These are phyloP conservation scores for Chionographis japonica DNA, from an alignment of 106 monocot genomes.

Conservation along the genomic window DNA sequence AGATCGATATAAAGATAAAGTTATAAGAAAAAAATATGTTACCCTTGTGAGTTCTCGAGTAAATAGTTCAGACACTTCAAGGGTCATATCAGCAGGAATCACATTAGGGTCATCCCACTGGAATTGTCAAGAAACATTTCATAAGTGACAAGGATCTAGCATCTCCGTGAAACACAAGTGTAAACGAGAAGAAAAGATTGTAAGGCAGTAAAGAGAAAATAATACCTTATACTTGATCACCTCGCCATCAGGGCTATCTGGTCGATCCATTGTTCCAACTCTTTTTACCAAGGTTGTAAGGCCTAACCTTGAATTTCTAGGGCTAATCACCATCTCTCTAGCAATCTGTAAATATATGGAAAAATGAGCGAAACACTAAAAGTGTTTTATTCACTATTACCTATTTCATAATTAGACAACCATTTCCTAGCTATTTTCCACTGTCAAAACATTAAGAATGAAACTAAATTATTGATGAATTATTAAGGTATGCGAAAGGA, in stretches of 20 bases:
- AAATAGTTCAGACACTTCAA: conserved; percentile 79
- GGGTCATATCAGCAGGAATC: conserved; percentile 70
- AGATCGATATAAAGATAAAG: neutral
- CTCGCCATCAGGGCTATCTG: conserved; percentile 67
- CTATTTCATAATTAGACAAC: too few relatives aligned
- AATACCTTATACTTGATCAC: conserved; percentile 72
- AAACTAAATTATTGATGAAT: too few relatives aligned
- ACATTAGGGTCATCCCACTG: conserved; percentile 83
- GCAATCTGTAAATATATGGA: conserved; percentile 47
- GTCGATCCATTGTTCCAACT: conserved; percentile 55
- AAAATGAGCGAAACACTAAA: neutral
- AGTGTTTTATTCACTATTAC: too few relatives aligned
- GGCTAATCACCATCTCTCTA: conserved; percentile 93
- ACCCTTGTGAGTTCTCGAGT: conserved; percentile 82
- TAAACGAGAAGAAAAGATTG: neutral
- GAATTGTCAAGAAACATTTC: conserved; percentile 4
- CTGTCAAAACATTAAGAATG: too few relatives aligned
- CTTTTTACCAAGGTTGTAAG: conserved; percentile 56
- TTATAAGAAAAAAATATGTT: conserved; percentile 6
- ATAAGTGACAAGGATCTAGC: neutral
- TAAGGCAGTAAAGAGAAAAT: neutral
- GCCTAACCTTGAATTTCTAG: conserved; percentile 66
- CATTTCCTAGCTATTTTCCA: too few relatives aligned
- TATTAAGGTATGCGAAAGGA: too few relatives aligned
- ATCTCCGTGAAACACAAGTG: neutral